Evolutionary conservation across 129 eudicot genomes (phyloP).

Genomic region (Artemisia tridentata): DNA sequence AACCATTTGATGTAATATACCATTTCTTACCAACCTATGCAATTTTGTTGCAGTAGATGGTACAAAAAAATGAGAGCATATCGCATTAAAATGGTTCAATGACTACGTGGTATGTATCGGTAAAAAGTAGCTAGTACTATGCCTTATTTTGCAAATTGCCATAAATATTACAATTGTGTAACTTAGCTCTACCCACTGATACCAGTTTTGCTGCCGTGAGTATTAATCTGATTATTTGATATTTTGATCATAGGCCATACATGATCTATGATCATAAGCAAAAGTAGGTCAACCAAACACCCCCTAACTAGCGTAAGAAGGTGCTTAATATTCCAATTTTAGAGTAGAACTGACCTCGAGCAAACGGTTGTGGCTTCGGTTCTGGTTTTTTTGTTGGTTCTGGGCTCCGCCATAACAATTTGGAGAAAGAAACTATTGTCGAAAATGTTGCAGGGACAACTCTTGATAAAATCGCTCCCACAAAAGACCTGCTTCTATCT

Average conservation of each 20-base stretch:
- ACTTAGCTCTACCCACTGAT: background rate
- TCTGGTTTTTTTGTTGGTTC: conserved; percentile 61
- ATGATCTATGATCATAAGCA: background rate
- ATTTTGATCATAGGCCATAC: background rate
- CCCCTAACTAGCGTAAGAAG: background rate
- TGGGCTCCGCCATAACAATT: conserved; percentile 82
- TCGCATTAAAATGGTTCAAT: too few relatives aligned
- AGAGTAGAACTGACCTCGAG: conserved; percentile 58
- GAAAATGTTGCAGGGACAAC: conserved; percentile 95
- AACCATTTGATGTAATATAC: too few relatives aligned
- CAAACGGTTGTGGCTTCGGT: conserved; percentile 83
- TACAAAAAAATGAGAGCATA: too few relatives aligned
- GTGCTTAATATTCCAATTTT: background rate
- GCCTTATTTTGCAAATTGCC: too few relatives aligned
- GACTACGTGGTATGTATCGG: too few relatives aligned
- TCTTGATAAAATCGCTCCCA: conserved; percentile 86
- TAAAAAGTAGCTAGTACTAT: too few relatives aligned
- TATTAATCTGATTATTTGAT: background rate
- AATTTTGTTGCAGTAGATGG: too few relatives aligned
- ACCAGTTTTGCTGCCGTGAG: background rate
- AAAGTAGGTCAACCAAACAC: too few relatives aligned
- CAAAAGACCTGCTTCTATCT: conserved; percentile 79
- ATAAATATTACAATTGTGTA: background rate
- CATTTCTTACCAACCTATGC: too few relatives aligned
- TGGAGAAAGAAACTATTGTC: conserved; percentile 81